Evolutionary conservation across 164 flowering plant genomes (phyloP).

Genomic region (Malania oleifera): DNA sequence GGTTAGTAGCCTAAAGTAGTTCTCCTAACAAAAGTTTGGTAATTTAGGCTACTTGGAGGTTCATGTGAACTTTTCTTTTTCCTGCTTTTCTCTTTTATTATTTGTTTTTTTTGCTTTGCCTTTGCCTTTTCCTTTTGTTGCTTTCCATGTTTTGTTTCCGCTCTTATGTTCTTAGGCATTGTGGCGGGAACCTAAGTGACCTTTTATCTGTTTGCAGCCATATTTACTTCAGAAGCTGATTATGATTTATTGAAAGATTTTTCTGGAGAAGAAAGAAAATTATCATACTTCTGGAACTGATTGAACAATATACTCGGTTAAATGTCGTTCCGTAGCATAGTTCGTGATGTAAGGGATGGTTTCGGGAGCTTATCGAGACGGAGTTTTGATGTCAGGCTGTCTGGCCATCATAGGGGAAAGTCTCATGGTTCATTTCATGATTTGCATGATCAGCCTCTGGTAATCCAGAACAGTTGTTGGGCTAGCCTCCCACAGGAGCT

Average conservation of each 20-base stretch:
- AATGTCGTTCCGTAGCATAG: slow-evolving; percentile 39
- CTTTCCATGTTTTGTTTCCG: background rate
- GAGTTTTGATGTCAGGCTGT: slow-evolving; percentile 27
- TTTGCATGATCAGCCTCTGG: slow-evolving; percentile 19
- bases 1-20: no score
- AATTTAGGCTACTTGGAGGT: no score
- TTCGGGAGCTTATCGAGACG: slow-evolving; percentile 37
- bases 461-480: slow-evolving; percentile 29
- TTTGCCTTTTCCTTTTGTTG: background rate
- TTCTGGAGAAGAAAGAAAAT: background rate
- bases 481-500: slow-evolving; percentile 37
- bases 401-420: slow-evolving; percentile 28
- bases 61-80: background rate
- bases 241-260: background rate
- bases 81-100: background rate
- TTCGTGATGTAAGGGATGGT: slow-evolving; percentile 32
- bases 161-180: background rate
- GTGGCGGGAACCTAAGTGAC: background rate
- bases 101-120: background rate
- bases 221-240: background rate
- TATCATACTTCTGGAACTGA: background rate
- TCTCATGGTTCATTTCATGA: slow-evolving; percentile 27
- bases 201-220: background rate
- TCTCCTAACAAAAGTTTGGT: no score
- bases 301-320: background rate